A percentile compares a stretch with the other conserved stretches of the same genome.
phyloP scores from a whole-genome alignment of 345 rosid genomes.

The Microthlaspi erraticum region DNA sequence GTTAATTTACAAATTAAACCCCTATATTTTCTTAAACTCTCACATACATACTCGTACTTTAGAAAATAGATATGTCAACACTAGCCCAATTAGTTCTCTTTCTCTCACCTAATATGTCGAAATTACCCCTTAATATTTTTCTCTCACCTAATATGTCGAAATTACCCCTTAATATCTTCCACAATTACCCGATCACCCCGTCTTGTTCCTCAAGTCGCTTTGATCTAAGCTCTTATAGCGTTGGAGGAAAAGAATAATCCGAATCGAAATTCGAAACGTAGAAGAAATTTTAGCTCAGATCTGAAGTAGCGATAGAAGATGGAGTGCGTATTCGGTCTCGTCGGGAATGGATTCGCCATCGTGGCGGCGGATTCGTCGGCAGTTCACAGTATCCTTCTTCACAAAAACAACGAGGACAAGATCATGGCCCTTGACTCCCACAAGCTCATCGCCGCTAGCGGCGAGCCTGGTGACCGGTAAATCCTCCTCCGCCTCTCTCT shows the following conservation, averaged over 20 bases:
- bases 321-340: conserved; percentile 97
- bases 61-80: not conserved
- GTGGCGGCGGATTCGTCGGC: conserved; percentile 92
- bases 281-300: conserved; percentile 34
- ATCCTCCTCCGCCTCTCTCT: conserved; percentile 4
- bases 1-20: conserved; percentile 6
- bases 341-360: conserved; percentile 84
- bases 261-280: not conserved
- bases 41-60: not conserved
- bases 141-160: not conserved
- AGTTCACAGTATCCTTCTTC: conserved; percentile 86
- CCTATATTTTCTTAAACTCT: not conserved
- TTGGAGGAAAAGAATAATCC: conserved; percentile 8
- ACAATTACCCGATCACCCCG: conserved; percentile 38
- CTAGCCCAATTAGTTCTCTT: not conserved
- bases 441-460: conserved; percentile 96
- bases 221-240: conserved; percentile 20
- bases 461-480: conserved; percentile 95
- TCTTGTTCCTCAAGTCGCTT: conserved; percentile 50
- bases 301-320: conserved; percentile 44
- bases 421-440: conserved; percentile 95
- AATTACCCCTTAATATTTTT: not conserved
- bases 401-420: conserved; percentile 95
- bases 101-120: not conserved
- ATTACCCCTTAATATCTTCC: not conserved